phyloP scores from a whole-genome alignment of 106 monocot species.

The Phalaenopsis equestris region DNA sequence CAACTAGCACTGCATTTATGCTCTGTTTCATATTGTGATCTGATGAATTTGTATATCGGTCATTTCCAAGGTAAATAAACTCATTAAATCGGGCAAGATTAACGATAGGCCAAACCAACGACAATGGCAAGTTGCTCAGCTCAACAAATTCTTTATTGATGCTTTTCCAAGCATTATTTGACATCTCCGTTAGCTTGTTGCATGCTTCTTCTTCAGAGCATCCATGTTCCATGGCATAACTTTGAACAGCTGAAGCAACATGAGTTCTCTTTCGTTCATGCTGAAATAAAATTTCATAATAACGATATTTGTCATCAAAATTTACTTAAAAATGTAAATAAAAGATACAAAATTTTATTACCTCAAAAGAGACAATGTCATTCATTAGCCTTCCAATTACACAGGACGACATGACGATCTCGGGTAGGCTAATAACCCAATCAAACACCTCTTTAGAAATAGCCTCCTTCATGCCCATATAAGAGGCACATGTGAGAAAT shows the following conservation, averaged over 20 bases:
- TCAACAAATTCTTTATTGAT: neutral
- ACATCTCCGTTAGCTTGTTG: neutral
- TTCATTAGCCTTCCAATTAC: constrained; percentile 1
- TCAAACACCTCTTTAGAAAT: neutral
- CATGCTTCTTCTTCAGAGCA: constrained; percentile 3
- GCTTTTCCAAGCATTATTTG: neutral
- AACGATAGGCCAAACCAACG: neutral
- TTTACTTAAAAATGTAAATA: too few species aligned
- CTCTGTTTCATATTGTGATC: neutral
- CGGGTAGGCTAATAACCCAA: neutral
- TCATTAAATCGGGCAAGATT: constrained; percentile 4
- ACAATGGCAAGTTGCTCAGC: neutral
- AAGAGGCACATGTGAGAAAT: constrained; percentile 1
- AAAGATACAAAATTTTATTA: neutral
- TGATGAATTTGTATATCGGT: neutral
- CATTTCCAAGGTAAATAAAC: neutral
- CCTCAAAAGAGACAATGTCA: constrained; percentile 1
- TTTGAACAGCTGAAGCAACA: neutral
- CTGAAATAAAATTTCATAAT: neutral
- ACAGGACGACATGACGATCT: neutral
- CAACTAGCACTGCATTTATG: neutral
- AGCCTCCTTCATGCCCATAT: neutral
- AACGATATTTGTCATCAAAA: too few species aligned
- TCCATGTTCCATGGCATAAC: neutral
- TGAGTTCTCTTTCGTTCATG: neutral